Conservation (phyloP, 139 green algal genomes). For the Picochlorum sp. region DNA sequence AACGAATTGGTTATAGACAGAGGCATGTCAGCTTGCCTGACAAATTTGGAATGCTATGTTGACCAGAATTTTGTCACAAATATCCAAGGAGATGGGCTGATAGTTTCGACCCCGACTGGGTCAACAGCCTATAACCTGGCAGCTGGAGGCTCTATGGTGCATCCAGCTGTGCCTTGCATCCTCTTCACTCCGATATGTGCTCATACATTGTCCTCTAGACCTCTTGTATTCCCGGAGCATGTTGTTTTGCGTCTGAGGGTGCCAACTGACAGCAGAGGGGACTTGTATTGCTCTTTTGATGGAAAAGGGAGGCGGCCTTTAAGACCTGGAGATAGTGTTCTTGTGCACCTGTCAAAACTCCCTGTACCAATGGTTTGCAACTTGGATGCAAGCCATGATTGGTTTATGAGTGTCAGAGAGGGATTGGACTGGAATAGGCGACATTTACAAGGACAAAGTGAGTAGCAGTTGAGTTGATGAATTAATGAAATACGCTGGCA, state of each 20-base stretch:
- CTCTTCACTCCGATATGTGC: conserved; percentile 65
- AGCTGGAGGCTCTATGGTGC: conserved; percentile 35
- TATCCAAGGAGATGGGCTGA: conserved; percentile 71
- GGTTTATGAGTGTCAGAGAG: conserved; percentile 62
- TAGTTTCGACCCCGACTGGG: conserved; percentile 82
- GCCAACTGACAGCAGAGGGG: conserved; percentile 38
- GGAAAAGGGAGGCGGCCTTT: conserved; percentile 36
- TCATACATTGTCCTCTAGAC: conserved; percentile 61
- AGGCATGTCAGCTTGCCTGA: conserved; percentile 64
- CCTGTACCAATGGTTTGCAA: conserved; percentile 56
- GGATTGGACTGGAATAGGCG: conserved; percentile 20
- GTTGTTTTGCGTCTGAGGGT: conserved; percentile 62
- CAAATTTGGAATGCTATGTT: conserved; percentile 70
- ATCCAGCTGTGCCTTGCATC: conserved; percentile 29
- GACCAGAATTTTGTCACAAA: conserved; percentile 64
- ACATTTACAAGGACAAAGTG: background rate
- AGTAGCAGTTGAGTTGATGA: background rate
- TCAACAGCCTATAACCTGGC: conserved; percentile 87
- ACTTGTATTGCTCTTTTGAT: conserved; percentile 67
- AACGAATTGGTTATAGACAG: conserved; percentile 87
- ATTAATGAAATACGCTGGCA: background rate
- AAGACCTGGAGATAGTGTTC: conserved; percentile 44
- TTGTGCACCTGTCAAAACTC: conserved; percentile 46
- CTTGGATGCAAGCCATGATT: conserved; percentile 59
- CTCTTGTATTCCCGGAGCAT: conserved; percentile 57